Base-by-base conservation (phyloP, 495 filamentous ascomycete species). In the Jackrogersella minutella region DNA sequence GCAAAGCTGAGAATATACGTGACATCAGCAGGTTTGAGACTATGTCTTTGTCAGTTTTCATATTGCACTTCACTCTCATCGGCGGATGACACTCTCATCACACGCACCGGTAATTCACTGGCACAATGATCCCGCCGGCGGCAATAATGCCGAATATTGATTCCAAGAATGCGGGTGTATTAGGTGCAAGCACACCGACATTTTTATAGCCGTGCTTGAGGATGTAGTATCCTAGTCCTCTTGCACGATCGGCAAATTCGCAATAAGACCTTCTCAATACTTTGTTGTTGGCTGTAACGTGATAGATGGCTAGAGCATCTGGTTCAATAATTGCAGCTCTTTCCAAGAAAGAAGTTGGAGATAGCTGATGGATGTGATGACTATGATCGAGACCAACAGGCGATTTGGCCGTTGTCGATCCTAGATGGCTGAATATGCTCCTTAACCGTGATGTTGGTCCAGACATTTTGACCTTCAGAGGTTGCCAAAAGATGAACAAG, bases 161-260 rank as follows among this genome's bases (percentile, higher is more conserved):
- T 77, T 98, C 94, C 16, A 98, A 79, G 74, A 97, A 97, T 0
- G 93, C 95, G 2, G 95, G 95, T 4, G 95, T 99, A 74, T 99
- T 99, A 1, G 96, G 89, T 17, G 86, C 87, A 3, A 99, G 81
- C 36, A 99, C 88, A 4, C 95, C 95, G 1, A 88, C 84, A 57
- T 90, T 84, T 72, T 85, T 89, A 69, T 84, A 86, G 6, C 82
- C 82, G 55, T 89, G 83, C 71, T 91, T 90, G 43, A 83, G 84
- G 50, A 98, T 75, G 74, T 89, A 98, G 75, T 95, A 98, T 7
- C 91, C 93, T 17, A 99, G 77, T 0, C 96, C 95, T 33, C 90
- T 78, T 0, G 95, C 90, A 6, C 96, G 89, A 67, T 95, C 90
- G 13, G 95, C 92, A 39, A 90, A 83, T 68, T 96, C 90, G 54